Conservation (phyloP, 805 yeast genomes). For the Metschnikowia noctiluminum region DNA sequence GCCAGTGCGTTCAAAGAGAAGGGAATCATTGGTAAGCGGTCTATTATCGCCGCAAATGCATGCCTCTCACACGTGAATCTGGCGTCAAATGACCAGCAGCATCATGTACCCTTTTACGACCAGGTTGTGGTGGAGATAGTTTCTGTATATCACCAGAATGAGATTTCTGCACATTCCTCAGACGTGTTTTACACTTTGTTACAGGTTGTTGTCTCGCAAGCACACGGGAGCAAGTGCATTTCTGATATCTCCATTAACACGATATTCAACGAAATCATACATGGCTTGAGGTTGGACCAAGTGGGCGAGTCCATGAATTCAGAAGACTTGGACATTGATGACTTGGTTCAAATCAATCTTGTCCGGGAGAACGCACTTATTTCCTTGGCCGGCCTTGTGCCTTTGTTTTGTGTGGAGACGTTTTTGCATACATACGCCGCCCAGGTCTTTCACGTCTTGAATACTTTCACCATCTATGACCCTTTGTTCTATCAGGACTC, state of each 20-base stretch:
- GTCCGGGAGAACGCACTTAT: conserved; percentile 51
- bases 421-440: conserved; percentile 8
- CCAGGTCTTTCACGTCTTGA: conserved; percentile 18
- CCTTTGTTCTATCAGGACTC: conserved; percentile 27
- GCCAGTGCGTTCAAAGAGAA: conserved; percentile 35
- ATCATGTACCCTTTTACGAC: conserved; percentile 10
- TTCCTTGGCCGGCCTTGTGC: conserved; percentile 35
- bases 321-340: conserved; percentile 44
- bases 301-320: conserved; percentile 10
- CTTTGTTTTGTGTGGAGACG: conserved; percentile 13
- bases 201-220: conserved; percentile 11
- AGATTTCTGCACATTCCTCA: neutral
- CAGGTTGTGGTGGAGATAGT: conserved; percentile 5
- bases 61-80: conserved; percentile 8
- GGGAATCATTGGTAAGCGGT: conserved; percentile 47
- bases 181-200: conserved; percentile 9
- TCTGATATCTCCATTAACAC: conserved; percentile 2
- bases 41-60: conserved; percentile 45
- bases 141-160: neutral
- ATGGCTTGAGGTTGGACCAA: conserved; percentile 5
- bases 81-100: conserved; percentile 7
- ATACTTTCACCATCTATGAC: conserved; percentile 27
- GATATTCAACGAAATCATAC: conserved; percentile 4
- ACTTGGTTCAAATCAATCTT: conserved; percentile 40
- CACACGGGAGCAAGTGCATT: conserved; percentile 4